Conservation (phyloP, 129 eudicot species). For the Artemisia argyi region DNA sequence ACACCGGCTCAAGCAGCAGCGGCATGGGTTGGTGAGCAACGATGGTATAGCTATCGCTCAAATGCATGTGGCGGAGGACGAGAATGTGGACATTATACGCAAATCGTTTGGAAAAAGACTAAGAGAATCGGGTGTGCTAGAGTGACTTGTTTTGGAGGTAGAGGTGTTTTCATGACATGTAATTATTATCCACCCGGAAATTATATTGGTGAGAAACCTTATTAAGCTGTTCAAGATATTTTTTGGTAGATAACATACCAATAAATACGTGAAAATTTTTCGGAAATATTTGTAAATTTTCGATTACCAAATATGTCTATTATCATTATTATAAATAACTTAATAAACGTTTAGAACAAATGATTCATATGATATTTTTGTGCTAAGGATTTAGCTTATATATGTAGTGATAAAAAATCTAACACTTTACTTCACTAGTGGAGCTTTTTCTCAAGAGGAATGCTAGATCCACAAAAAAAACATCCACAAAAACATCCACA, state of each 20-base stretch:
- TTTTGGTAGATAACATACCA: conserved; percentile 19
- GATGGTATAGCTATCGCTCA: conserved; percentile 38
- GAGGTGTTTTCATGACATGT: conserved; percentile 46
- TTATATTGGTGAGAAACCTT: conserved; percentile 43
- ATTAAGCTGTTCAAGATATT: conserved; percentile 16
- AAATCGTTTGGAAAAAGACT: conserved; percentile 43
- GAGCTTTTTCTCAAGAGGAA: too few species aligned
- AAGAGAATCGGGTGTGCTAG: conserved; percentile 48
- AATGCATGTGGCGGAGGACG: conserved; percentile 42
- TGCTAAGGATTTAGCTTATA: too few species aligned
- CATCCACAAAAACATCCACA: too few species aligned
- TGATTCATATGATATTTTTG: too few species aligned
- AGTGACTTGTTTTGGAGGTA: conserved; percentile 40
- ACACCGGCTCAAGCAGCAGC: conserved; percentile 37
- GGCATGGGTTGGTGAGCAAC: conserved; percentile 39
- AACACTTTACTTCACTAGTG: too few species aligned
- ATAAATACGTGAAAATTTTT: too few species aligned
- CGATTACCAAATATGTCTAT: neutral
- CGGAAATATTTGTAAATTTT: neutral
- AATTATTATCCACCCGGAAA: conserved; percentile 58
- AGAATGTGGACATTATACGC: conserved; percentile 53
- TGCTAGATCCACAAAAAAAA: too few species aligned
- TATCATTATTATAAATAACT: neutral
- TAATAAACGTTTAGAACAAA: neutral
- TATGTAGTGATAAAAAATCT: too few species aligned